phyloP scores from a whole-genome alignment of 129 eudicot genomes.

The Gnaphalium uliginosum region DNA sequence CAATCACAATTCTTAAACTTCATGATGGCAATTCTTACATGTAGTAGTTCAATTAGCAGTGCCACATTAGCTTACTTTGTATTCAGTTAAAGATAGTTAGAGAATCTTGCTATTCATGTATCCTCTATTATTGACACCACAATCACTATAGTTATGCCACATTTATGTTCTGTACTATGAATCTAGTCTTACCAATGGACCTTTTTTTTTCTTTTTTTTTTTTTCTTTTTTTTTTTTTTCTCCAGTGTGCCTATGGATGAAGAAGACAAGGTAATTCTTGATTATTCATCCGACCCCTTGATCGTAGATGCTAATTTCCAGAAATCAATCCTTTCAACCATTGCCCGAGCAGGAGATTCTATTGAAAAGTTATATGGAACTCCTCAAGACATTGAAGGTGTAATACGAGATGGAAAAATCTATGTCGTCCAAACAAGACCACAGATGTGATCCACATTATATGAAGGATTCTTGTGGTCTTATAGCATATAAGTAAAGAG shows the following conservation, averaged over 20 bases:
- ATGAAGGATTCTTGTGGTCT: not conserved
- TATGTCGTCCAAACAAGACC: slow-evolving; percentile 98
- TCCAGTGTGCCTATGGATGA: slow-evolving; percentile 98
- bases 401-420: slow-evolving; percentile 81
- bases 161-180: not conserved
- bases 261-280: slow-evolving; percentile 87
- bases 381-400: slow-evolving; percentile 98
- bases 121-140: too few species aligned
- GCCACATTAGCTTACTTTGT: too few species aligned
- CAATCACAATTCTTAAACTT: not conserved
- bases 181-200: not conserved
- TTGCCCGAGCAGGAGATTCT: slow-evolving; percentile 78
- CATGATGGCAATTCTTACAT: not conserved
- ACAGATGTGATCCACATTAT: slow-evolving; percentile 60
- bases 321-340: slow-evolving; percentile 60
- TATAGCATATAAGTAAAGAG: slow-evolving; percentile 9
- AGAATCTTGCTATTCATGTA: too few species aligned
- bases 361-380: slow-evolving; percentile 94
- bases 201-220: not conserved
- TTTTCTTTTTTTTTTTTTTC: not conserved
- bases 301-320: slow-evolving; percentile 62
- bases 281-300: slow-evolving; percentile 81
- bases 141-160: not conserved
- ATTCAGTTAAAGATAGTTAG: too few species aligned
- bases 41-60: not conserved